Base-by-base conservation (phyloP, 352 stramenopile genomes). In the Phytopythium delawarense region DNA sequence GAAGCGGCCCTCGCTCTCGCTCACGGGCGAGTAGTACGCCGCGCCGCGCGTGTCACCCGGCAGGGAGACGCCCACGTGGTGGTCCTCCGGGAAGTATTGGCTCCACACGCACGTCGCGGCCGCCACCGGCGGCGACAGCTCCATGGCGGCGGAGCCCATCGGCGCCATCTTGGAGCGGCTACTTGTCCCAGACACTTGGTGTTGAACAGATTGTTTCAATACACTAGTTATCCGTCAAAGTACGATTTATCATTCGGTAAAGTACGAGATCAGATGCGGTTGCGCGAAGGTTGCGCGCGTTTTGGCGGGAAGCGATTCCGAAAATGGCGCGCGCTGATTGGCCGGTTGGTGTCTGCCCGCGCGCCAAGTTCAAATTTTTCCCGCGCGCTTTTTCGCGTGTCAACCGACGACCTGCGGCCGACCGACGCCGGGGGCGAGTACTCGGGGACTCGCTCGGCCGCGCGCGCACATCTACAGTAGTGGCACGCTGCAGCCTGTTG, bases 31-130 rank as follows among this genome's bases (percentile, higher is more conserved):
- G 64, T 81, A 84, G 53, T 83, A 84, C 45, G 73, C 68, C 30
- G 62, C 54, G 2, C 71, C 69, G 40, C 75, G 74, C 52, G 76
- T 76, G 61, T 85, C 78, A 12, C 69, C 75, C 0, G 78, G 74
- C 34, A 66, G 65, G 1, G 64, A 64, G 20, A 74, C 51, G 18
- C 78, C 76, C 39, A 87, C 74, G 63, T 77, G 67, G 57, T 89
- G 79, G 63, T 92, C 81, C 25, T 84, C 67, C 2, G 81, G 79
- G 62, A 90, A 92, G 63, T 90, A 92, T 66, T 88, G 83, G 50
- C 67, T 88, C 83, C 83, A 92, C 39, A 92, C 83, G 61, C 77
- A 75, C 44, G 76, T 92, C 7, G 83, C 80, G 20, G 83, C 78
- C 12, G 72, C 60, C 52, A 79, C 63, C 21, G 74, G 60, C 30